Percentiles rank a stretch among this genome's conserved stretches.
phyloP scores from a whole-genome alignment of 2,329 filamentous ascomycete species.

The Zymoseptoria pseudotritici region DNA sequence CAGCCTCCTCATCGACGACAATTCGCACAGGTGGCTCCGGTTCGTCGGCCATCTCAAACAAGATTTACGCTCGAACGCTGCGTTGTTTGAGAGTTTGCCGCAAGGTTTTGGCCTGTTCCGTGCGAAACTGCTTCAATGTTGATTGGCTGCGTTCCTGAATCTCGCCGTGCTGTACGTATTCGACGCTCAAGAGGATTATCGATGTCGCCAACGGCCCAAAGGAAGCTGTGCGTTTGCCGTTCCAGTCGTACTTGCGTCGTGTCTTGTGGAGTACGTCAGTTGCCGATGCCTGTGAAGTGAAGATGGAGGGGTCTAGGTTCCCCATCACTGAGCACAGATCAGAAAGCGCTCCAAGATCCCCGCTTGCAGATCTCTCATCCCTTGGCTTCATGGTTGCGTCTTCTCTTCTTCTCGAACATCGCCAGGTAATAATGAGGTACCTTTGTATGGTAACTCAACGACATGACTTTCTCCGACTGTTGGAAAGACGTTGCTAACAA shows the following conservation, averaged over 20 bases:
- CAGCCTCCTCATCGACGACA: not conserved
- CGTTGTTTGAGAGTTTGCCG: not conserved
- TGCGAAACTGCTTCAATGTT: not conserved
- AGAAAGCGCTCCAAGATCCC: not conserved
- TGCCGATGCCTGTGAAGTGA: not conserved
- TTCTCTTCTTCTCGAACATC: not conserved
- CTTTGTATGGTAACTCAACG: too few species aligned
- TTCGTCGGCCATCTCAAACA: not conserved
- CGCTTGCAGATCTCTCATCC: not conserved
- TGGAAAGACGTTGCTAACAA: too few species aligned
- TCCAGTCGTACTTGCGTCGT: not conserved
- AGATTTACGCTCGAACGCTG: not conserved
- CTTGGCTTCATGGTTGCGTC: not conserved
- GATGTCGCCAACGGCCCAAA: not conserved
- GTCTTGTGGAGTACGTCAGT: not conserved
- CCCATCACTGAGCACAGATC: not conserved
- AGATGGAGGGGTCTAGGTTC: not conserved
- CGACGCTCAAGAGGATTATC: not conserved
- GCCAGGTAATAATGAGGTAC: not conserved
- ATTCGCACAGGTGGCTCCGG: not conserved
- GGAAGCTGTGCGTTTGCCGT: not conserved
- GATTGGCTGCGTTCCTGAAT: not conserved
- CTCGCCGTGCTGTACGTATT: not conserved
- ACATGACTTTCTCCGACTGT: too few species aligned
- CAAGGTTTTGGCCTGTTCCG: not conserved